Evolutionary conservation across 345 rosid species (phyloP).

Genomic region (Cardamine occulta): DNA sequence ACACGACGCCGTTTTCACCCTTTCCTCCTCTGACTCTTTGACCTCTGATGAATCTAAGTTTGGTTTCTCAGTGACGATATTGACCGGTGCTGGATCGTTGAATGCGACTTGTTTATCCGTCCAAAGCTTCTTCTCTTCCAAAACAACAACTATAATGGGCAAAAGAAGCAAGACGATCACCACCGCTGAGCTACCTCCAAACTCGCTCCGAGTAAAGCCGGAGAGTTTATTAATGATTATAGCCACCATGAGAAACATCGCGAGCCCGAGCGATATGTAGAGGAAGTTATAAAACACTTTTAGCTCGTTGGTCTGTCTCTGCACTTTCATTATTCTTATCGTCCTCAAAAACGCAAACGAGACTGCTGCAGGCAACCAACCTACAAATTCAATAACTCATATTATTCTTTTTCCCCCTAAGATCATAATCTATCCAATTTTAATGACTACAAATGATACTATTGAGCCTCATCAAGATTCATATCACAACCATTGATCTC

Average conservation of each 20-base stretch:
- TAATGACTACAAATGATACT: not conserved
- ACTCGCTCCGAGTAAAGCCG: slow-evolving; percentile 44
- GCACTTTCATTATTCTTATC: slow-evolving; percentile 49
- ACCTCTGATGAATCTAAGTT: not conserved
- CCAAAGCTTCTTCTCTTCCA: slow-evolving; percentile 53
- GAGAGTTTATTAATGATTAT: slow-evolving; percentile 50
- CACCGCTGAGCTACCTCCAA: slow-evolving; percentile 47
- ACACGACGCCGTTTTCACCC: slow-evolving; percentile 41
- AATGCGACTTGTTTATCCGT: slow-evolving; percentile 34
- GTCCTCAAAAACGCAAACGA: slow-evolving; percentile 52
- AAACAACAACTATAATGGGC: slow-evolving; percentile 48
- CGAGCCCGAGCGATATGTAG: slow-evolving; percentile 53
- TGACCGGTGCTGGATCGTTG: slow-evolving; percentile 36
- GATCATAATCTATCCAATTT: not conserved
- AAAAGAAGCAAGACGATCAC: slow-evolving; percentile 45
- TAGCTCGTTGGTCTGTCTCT: slow-evolving; percentile 46
- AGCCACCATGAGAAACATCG: slow-evolving; percentile 53
- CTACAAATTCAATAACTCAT: slow-evolving; percentile 15
- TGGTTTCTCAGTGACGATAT: slow-evolving; percentile 42
- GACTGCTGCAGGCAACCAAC: slow-evolving; percentile 56
- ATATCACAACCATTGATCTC: not conserved
- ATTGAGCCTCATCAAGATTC: slow-evolving; percentile 19
- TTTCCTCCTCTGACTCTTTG: not conserved
- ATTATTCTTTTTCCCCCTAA: not conserved
- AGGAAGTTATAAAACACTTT: slow-evolving; percentile 54